These are phyloP conservation scores for Pugionium dolabratum DNA, from an alignment of 345 rosid genomes.

Conservation along the genomic window DNA sequence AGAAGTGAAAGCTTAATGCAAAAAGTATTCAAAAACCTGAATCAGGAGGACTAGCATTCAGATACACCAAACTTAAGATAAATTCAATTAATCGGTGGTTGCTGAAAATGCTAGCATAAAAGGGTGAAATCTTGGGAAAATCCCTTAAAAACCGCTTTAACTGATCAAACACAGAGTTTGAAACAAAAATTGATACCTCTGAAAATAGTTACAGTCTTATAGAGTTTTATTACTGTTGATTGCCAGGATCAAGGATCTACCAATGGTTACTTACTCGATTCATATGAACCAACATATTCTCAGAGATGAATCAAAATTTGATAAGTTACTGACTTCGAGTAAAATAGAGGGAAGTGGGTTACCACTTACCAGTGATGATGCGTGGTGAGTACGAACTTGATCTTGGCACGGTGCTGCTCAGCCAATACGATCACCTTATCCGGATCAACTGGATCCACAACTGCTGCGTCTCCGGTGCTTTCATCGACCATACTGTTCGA, in stretches of 20 bases:
- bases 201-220: not conserved
- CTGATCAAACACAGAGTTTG: not conserved
- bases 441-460: slow-evolving; percentile 91
- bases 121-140: not conserved
- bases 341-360: slow-evolving; percentile 4
- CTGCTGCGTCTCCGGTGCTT: slow-evolving; percentile 81
- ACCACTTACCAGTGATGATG: slow-evolving; percentile 80
- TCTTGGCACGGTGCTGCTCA: slow-evolving; percentile 45
- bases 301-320: slow-evolving; percentile 11
- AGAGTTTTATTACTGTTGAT: not conserved
- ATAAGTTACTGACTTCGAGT: not conserved
- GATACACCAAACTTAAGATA: not conserved
- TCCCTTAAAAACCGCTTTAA: not conserved
- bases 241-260: not conserved
- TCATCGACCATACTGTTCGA: slow-evolving; percentile 69
- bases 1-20: not conserved
- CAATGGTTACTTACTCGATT: not conserved
- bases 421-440: slow-evolving; percentile 63
- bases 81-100: not conserved
- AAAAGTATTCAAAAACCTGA: slow-evolving; percentile 9
- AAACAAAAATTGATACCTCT: not conserved
- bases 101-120: not conserved
- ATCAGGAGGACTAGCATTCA: not conserved
- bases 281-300: not conserved
- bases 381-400: slow-evolving; percentile 83